These are phyloP conservation scores for Tetradesmus lagerheimii DNA, from an alignment of 139 green algal species.

Conservation along the genomic window DNA sequence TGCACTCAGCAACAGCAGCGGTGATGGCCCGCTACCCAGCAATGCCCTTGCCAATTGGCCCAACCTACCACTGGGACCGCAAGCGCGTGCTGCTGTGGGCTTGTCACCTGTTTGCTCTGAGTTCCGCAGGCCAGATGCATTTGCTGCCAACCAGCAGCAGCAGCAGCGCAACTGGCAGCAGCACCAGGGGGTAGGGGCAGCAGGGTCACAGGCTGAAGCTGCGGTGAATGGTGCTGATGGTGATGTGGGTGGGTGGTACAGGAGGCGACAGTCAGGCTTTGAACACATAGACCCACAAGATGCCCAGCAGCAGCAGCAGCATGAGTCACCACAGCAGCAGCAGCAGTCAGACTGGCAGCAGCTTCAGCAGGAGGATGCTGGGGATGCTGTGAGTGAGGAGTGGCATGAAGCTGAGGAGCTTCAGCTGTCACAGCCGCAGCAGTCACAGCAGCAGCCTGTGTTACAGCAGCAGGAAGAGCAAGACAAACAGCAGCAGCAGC, in stretches of 20 bases:
- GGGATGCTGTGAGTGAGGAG: not conserved
- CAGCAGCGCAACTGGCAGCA: not conserved
- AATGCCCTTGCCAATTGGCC: not conserved
- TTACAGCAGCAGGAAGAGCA: too few species aligned
- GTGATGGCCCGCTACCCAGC: not conserved
- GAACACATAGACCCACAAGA: not conserved
- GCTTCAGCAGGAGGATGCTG: not conserved
- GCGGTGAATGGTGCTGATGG: not conserved
- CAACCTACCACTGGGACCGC: not conserved
- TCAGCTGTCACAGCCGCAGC: not conserved
- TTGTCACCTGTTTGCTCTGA: not conserved
- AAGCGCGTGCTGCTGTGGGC: not conserved
- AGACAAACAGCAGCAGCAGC: too few species aligned
- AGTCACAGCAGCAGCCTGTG: not conserved
- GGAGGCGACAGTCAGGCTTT: not conserved
- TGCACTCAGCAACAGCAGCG: not conserved
- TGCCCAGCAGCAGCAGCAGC: not conserved
- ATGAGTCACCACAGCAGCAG: too few species aligned
- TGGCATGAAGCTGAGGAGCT: not conserved
- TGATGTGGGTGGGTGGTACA: not conserved
- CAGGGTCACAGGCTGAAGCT: not conserved
- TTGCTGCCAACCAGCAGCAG: not conserved
- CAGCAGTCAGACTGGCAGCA: not conserved
- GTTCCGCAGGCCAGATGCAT: not conserved
- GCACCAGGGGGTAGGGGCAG: not conserved